A percentile compares a stretch with the other conserved stretches of the same genome.
Conservation (phyloP, 2,329 filamentous ascomycete species). For the Tolypocladium cylindrosporum region DNA sequence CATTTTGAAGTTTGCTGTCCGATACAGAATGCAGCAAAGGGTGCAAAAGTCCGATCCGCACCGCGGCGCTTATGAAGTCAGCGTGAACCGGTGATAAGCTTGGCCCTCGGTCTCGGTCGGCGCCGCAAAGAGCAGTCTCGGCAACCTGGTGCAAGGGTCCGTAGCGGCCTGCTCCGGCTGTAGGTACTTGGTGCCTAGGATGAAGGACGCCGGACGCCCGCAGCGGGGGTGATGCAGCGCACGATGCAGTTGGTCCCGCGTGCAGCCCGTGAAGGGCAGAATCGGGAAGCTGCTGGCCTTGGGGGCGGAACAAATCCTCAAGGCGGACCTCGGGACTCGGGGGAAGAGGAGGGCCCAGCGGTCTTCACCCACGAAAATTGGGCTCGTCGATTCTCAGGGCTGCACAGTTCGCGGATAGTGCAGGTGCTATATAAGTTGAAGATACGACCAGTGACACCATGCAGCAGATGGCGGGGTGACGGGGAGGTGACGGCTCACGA, state of each 20-base stretch:
- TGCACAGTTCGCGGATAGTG: neutral
- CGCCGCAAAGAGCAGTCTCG: neutral
- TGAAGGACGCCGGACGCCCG: neutral
- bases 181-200: neutral
- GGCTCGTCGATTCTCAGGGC: neutral
- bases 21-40: neutral
- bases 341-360: too few species aligned
- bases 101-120: slow-evolving; percentile 1
- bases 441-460: neutral
- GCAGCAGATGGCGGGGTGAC: neutral
- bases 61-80: neutral
- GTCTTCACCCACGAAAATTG: neutral
- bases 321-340: neutral
- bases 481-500: neutral
- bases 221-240: neutral
- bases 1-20: slow-evolving; percentile 14
- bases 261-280: neutral
- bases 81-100: neutral
- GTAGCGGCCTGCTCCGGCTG: neutral
- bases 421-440: neutral
- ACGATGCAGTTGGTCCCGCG: neutral
- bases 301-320: neutral
- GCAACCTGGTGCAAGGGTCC: neutral
- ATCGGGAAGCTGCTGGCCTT: neutral
- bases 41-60: neutral